Base-by-base conservation (phyloP, 2,329 filamentous ascomycete genomes). In the Neopestalotiopsis rosae region DNA sequence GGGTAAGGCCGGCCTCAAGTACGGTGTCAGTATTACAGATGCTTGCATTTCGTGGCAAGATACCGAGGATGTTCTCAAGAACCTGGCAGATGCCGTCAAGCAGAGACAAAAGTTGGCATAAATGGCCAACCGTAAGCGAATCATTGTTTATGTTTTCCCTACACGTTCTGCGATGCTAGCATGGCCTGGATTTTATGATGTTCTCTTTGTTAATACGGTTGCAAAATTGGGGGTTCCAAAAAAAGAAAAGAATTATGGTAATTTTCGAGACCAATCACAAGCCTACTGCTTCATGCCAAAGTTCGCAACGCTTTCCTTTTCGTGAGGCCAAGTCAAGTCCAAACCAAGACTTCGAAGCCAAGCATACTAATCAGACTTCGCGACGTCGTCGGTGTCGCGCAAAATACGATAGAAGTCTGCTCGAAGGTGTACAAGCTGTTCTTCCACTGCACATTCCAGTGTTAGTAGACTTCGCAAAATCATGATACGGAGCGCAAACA, bases 1-100 rank as follows among this genome's bases (percentile, higher is more conserved):
- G 83, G 95, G 95, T 78, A 94, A 93, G 81, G 86, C 88, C 9
- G 94, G 91, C 42, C 88, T 98, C 71, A 92, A 97, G 84, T 95
- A 97, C 82, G 96, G 96, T 75, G 93, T 98, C 78, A 96, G 93
- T 80, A 98, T 98, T 81, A 99, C 96, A 0, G 96, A 99, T 81
- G 95, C 96, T 63, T 99, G 96, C 83, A 98, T 99, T 79, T 87
- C 91, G 81, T 98, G 95, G 95, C 90, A 95, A 71, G 94, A 97
- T 75, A 98, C 96, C 3, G 91, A 95, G 75, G 83, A 84, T 0
- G 92, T 95, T 1, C 89, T 98, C 12, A 91, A 92, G 73, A 86
- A 86, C 65, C 88, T 99, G 59, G 95, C 95, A 20, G 87, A 90
- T 66, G 93, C 94, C 34, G 94, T 98, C 67, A 90, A 91, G 78